A percentile compares a stretch with the other conserved stretches of the same genome.
Evolutionary conservation across 2,329 filamentous ascomycete species (phyloP).

Genomic region (Alternaria viburni): DNA sequence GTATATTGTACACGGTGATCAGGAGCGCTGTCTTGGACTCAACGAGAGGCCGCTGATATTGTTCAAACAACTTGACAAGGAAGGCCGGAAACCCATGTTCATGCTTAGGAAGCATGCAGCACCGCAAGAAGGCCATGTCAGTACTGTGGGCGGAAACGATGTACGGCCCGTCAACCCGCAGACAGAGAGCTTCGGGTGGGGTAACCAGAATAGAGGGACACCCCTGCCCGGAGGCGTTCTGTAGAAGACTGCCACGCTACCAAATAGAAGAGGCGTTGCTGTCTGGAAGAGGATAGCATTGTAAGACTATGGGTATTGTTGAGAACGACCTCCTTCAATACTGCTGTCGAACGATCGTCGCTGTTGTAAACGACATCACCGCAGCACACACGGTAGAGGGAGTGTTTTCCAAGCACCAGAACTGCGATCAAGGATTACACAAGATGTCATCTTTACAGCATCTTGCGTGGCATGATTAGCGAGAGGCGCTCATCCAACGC

Average conservation of each 20-base stretch:
- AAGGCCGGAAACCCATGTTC: slow-evolving; percentile 99
- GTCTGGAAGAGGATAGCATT: neutral
- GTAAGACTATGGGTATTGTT: slow-evolving; percentile 1
- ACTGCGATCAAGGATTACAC: neutral
- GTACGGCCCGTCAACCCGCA: slow-evolving; percentile 29
- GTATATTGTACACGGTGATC: slow-evolving; percentile 98
- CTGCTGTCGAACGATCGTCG: neutral
- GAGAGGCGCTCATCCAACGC: neutral
- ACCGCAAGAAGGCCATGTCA: slow-evolving; percentile 54
- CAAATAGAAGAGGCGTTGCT: neutral
- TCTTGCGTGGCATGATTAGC: neutral
- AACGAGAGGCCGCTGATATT: slow-evolving; percentile 94
- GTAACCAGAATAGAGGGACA: slow-evolving; percentile 31
- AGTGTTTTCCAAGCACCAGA: neutral
- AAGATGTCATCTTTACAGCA: neutral
- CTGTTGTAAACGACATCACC: neutral
- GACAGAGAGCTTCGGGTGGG: slow-evolving; percentile 31
- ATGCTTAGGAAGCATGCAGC: slow-evolving; percentile 81
- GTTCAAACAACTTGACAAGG: slow-evolving; percentile 96
- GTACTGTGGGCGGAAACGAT: slow-evolving; percentile 48
- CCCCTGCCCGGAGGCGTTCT: slow-evolving; percentile 33
- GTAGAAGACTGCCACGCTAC: slow-evolving; percentile 3
- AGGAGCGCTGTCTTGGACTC: slow-evolving; percentile 89
- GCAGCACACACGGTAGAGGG: neutral
- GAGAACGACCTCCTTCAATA: neutral